phyloP scores from a whole-genome alignment of 1,139 yeast genomes.

The Yamadazyma blattariae region DNA sequence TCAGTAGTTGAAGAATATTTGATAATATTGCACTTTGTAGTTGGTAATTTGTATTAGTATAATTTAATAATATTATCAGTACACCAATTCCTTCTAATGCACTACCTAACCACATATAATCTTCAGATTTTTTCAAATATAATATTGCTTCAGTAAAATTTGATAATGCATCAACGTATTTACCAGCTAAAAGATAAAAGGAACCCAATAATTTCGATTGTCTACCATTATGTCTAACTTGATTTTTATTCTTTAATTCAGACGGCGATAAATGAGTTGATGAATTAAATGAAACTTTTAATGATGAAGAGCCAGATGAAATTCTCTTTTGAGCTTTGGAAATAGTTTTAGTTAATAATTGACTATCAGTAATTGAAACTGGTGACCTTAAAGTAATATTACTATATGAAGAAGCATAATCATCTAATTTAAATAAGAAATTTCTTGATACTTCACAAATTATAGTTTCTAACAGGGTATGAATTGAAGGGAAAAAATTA shows the following conservation, averaged over 20 bases:
- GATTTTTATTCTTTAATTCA: slow-evolving; percentile 30
- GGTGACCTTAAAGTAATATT: slow-evolving; percentile 76
- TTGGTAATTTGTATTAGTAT: slow-evolving; percentile 56
- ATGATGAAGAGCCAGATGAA: slow-evolving; percentile 37
- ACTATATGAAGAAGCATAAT: slow-evolving; percentile 65
- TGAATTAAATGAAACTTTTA: slow-evolving; percentile 29
- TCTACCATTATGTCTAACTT: slow-evolving; percentile 55
- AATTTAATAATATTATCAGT: slow-evolving; percentile 59
- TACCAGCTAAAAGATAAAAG: slow-evolving; percentile 76
- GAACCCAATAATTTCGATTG: slow-evolving; percentile 74
- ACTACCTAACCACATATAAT: slow-evolving; percentile 84
- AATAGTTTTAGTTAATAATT: slow-evolving; percentile 49
- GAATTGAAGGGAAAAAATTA: slow-evolving; percentile 21
- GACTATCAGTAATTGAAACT: slow-evolving; percentile 55
- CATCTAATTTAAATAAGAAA: slow-evolving; percentile 62
- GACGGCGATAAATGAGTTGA: slow-evolving; percentile 3
- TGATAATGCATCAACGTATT: slow-evolving; percentile 64
- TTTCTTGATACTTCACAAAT: slow-evolving; percentile 70
- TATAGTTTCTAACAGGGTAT: slow-evolving; percentile 53
- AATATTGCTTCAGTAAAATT: slow-evolving; percentile 71
- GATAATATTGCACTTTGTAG: slow-evolving; percentile 44
- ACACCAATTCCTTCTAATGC: slow-evolving; percentile 79
- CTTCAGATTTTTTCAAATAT: slow-evolving; percentile 60
- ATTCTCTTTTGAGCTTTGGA: slow-evolving; percentile 47
- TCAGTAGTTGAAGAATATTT: slow-evolving; percentile 26